Evolutionary conservation across 768 basidiomycete species (phyloP).

Genomic region (Solioccasus polychromus): DNA sequence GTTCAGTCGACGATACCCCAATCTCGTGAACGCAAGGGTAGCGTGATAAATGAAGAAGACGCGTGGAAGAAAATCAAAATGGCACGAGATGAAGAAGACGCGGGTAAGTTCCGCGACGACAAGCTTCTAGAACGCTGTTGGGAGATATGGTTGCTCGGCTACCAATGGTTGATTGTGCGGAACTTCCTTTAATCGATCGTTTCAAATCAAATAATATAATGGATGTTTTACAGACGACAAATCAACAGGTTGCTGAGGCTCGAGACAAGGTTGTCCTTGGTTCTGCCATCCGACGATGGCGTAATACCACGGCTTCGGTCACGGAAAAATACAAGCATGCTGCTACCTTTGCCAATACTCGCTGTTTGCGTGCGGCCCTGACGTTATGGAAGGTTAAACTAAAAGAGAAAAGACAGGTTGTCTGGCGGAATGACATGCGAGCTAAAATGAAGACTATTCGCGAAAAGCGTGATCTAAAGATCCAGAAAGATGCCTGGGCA

Average conservation of each 20-base stretch:
- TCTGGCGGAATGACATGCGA: constrained; percentile 72
- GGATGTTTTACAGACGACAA: constrained; percentile 53
- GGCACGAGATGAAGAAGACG: constrained; percentile 66
- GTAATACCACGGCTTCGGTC: constrained; percentile 35
- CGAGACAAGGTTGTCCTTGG: constrained; percentile 64
- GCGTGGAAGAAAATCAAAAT: constrained; percentile 77
- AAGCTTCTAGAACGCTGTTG: constrained; percentile 67
- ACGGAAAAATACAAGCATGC: constrained; percentile 43
- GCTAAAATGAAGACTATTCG: constrained; percentile 61
- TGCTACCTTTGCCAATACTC: constrained; percentile 41
- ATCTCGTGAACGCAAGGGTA: constrained; percentile 42
- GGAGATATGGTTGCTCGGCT: constrained; percentile 72
- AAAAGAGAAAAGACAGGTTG: constrained; percentile 51
- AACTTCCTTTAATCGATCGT: constrained; percentile 9
- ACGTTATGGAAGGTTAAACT: constrained; percentile 52
- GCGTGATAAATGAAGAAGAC: constrained; percentile 63
- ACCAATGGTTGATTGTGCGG: constrained; percentile 72
- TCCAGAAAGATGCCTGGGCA: constrained; percentile 58
- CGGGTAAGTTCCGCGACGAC: constrained; percentile 64
- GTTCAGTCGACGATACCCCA: constrained; percentile 16
- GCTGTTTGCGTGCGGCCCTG: constrained; percentile 42
- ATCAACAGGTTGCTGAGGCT: constrained; percentile 65
- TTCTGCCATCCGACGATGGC: constrained; percentile 61
- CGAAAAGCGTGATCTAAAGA: constrained; percentile 50
- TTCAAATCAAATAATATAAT: constrained; percentile 13